These are phyloP conservation scores for Pseudomonodictys pantanalensis DNA, from an alignment of 495 filamentous ascomycete species.

Conservation along the genomic window DNA sequence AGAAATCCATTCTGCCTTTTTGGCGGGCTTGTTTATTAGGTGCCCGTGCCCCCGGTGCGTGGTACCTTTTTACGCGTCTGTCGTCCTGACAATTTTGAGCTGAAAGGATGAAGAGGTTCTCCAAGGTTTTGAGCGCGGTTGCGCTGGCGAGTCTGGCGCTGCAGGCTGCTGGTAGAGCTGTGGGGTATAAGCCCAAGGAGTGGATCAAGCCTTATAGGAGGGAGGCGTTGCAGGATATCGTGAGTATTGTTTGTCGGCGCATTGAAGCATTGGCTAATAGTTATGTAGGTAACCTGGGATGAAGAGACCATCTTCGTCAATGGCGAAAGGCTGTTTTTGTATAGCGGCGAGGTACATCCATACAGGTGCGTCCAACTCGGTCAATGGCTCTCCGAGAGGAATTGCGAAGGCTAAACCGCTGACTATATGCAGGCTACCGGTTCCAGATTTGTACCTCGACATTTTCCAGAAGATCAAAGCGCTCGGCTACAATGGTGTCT, in stretches of 20 bases:
- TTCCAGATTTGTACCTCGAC: constrained; percentile 68
- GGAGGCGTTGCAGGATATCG: constrained; percentile 42
- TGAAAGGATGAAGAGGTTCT: constrained; percentile 22
- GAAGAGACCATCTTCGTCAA: constrained; percentile 69
- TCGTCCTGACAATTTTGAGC: background rate
- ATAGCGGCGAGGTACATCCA: constrained; percentile 71
- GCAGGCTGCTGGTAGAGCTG: constrained; percentile 26
- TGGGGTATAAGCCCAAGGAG: constrained; percentile 31
- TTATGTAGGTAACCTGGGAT: constrained; percentile 65
- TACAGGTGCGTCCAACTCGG: constrained; percentile 47
- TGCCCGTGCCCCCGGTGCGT: background rate
- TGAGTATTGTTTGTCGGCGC: constrained; percentile 16
- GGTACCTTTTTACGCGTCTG: background rate
- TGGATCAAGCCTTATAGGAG: constrained; percentile 40
- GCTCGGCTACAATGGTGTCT: constrained; percentile 71
- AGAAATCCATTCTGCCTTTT: background rate
- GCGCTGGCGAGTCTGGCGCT: constrained; percentile 27
- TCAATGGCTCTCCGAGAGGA: background rate
- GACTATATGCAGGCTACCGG: constrained; percentile 56
- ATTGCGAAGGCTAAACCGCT: background rate
- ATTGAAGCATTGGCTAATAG: background rate
- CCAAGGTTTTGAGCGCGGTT: constrained; percentile 20
- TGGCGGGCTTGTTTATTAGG: background rate
- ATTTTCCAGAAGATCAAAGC: constrained; percentile 78
- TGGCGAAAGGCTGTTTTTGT: constrained; percentile 69